Base-by-base conservation (phyloP, 1,284 basidiomycete genomes). In the Psilocybe mexicana region DNA sequence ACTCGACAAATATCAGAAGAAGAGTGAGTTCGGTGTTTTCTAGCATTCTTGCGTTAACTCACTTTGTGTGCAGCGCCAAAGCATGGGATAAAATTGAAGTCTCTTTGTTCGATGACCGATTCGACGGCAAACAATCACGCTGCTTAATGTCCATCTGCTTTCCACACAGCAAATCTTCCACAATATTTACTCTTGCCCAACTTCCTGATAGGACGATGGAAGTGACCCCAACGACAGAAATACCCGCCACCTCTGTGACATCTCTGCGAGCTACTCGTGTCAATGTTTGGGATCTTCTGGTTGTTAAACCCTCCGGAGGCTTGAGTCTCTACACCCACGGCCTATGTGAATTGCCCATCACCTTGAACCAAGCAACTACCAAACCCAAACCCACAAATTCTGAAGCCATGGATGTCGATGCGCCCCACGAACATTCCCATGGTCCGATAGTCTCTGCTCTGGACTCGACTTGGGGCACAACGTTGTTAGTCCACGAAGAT, bases 51-150 rank as follows among this genome's bases (percentile, higher is more conserved):
- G 18, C 18, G 18, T 18, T 6, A 33, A 33, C 30, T 33, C 30
- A 33, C 30, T 6, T 6, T 33, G 5, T 33, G 30, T 8, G 12
- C 50, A 79, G 79, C 69, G 71, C 72, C 43, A 61, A 67, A 43
- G 65, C 69, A 18, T 83, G 78, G 76, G 67, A 70, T 24, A 70
- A 74, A n/a, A 80, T 90, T 10, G 76, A 79, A 0, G 79, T 82
- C 5, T 79, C 80, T 0, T 65, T 84, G 6, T 91, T 89, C 63
- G 89, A 92, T 65, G 76, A 82, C 58, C 85, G 89, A 1, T 87
- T 79, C 65, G 85, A 88, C 63, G 80, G 86, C 12, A 69, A 71
- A 24, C 65, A 68, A 1, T 74, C 81, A 8, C 78, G 82, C 12
- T 79, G 82, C 0, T 65, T 86, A n/a, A 67, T 92, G 40, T 82